Base-by-base conservation (phyloP, 306 rosid genomes). In the Cyamopsis tetragonoloba region DNA sequence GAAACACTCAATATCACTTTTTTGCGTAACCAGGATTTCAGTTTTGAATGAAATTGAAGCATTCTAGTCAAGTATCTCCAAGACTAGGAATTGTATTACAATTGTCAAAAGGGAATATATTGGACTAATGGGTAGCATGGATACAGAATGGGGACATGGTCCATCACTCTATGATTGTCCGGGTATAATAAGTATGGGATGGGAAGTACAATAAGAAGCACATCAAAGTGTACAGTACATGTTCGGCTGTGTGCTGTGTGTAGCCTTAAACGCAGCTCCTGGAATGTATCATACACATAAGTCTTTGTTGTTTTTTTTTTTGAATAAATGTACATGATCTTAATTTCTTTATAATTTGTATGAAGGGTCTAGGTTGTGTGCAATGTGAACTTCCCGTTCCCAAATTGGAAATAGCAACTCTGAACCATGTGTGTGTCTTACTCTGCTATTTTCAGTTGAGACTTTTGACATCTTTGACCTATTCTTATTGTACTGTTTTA, bases 191-290 rank as follows among this genome's bases (percentile, higher is more conserved):
- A 42, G 35, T 51, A 57, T 13, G 26, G 20, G 27, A 42, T 7
- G 6, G 28, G 42, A 46, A 35, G 72, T 32, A 55, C 24, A 44
- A 63, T 17, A 64, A 12, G 68, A 27, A 24, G 26, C 46, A 37
- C 50, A 22, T 10, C 15, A 53, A 50, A 17, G 2, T 46, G 31
- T 24, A 49, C 18, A 43, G 43, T 14, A 9, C 38, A 9, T 26
- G 26, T 44, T 61, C 14, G 70, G 59, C 38, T 55, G 60, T 44
- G 11, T 54, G 18, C 30, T 63, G 22, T 49, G 49, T 59, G 41
- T 46, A 46, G 57, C 60, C 74, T 26, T 38, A 57, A 57, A 57
- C 50, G 59, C 74, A 51, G 55, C 35, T 72, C 46, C 70, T 72
- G 41, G 61, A 66, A 48, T 60, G 59, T 68, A 12, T 32, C 35